Evolutionary conservation across 2,329 filamentous ascomycete genomes (phyloP), one percentile per base, ranked within the genome.

Genomic region (Helotiales sp.): DNA sequence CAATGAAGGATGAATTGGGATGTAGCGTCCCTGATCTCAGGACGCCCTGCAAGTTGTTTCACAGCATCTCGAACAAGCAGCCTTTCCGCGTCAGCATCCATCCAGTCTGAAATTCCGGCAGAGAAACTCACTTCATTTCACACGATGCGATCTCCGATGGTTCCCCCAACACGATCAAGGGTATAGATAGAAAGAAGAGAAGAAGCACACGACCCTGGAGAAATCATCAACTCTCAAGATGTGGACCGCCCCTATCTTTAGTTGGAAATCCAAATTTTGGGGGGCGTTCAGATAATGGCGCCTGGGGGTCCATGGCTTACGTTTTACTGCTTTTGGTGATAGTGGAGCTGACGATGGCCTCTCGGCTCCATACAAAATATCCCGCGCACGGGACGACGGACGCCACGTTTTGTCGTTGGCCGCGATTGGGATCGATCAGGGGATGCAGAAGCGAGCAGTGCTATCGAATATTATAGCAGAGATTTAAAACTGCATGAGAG

Each of bases 21-120:
- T n/a, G 60, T 63, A 47, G 43, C 58, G 22, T 67, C 65, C 50
- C 28, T n/a, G 13, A 52, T 28, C 43, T 40, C 65, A 8, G 65
- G 60, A 17, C 52, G 58, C 32, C 43, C 60, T 24, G 30, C 40
- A n/a, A 60, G 43, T 37, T 49, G 58, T 34, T 59, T 63, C 45
- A 63, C 60, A 37, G 65, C 60, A 63, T 67, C 61, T 59, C 61
- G 43, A 45, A 30, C 45, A 45, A 67, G 40, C 26, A 67, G 54
- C 20, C 65, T 67, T 15, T 26, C 15, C 7, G 11, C 6, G 15
- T 63, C 50, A 66, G 64, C 45, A 24, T 30, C 28, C 32, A 24
- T 40, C 20, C 32, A 34, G 11, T 40, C 40, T 10, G 28, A n/a
- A 0, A 11, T 28, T 22, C 24, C 26, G 37, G 24, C 30, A 43